Percentiles rank a stretch among this genome's conserved stretches.
These are phyloP conservation scores for Euphrasia confusa DNA, from an alignment of 257 asterid species.

Conservation along the genomic window DNA sequence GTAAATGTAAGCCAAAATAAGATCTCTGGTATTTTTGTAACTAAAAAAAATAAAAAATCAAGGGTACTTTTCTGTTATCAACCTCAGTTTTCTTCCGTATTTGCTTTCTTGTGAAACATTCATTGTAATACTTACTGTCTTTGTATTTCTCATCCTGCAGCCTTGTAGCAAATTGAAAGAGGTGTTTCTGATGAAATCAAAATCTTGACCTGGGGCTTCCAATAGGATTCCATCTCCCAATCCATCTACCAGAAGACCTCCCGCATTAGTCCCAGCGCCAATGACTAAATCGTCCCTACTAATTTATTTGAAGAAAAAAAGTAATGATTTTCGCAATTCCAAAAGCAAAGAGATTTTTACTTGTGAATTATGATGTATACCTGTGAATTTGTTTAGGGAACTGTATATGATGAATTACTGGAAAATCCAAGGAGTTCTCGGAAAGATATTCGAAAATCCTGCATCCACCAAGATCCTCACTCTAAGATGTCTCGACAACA, in stretches of 20 bases:
- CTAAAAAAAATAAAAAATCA: no score
- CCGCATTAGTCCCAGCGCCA: slow-evolving; percentile 86
- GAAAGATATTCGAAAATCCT: slow-evolving; percentile 93
- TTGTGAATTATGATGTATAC: slow-evolving; percentile 29
- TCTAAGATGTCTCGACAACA: background rate
- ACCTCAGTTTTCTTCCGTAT: background rate
- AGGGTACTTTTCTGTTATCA: no score
- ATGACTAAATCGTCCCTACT: slow-evolving; percentile 90
- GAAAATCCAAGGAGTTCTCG: slow-evolving; percentile 70
- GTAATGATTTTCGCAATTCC: slow-evolving; percentile 8
- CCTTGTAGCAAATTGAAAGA: slow-evolving; percentile 97
- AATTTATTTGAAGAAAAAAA: slow-evolving; percentile 10
- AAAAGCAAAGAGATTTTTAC: slow-evolving; percentile 14
- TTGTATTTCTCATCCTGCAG: slow-evolving; percentile 98
- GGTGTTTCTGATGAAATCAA: slow-evolving; percentile 78
- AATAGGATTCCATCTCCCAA: slow-evolving; percentile 90
- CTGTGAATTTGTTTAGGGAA: slow-evolving; percentile 75
- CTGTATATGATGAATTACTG: slow-evolving; percentile 90
- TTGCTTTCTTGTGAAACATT: background rate
- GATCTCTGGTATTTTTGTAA: no score
- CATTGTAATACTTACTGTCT: slow-evolving; percentile 55
- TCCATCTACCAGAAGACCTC: slow-evolving; percentile 92
- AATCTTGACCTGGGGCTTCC: slow-evolving; percentile 85
- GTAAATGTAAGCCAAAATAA: no score
- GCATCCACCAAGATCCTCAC: slow-evolving; percentile 31